A percentile compares a stretch with the other conserved stretches of the same genome.
phyloP scores from a whole-genome alignment of 164 flowering plant species.

The grape (Vitis vinifera) region ASM3070453v1 NC_081814.1:4650501-4651000 shows the following conservation, averaged over 20 bases:
- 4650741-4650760: slow-evolving; percentile 45
- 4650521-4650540: slow-evolving; percentile 16
- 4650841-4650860: slow-evolving; percentile 36
- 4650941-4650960: neutral
- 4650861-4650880: slow-evolving; percentile 14
- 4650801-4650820: slow-evolving; percentile 4
- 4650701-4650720: slow-evolving; percentile 33
- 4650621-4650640: neutral
- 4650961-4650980: neutral
- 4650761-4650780: slow-evolving; percentile 37
- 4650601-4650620: neutral
- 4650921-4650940: slow-evolving; percentile 19
- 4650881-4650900: slow-evolving; percentile 23
- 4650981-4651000: too few species aligned
- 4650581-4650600: slow-evolving; percentile 36
- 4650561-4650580: slow-evolving; percentile 21
- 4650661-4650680: neutral
- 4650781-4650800: slow-evolving; percentile 10
- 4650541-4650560: too few species aligned
- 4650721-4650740: slow-evolving; percentile 37
- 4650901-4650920: slow-evolving; percentile 16
- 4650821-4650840: slow-evolving; percentile 31
- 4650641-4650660: too few species aligned
- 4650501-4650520: slow-evolving; percentile 25
- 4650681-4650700: slow-evolving; percentile 45